phyloP scores from a whole-genome alignment of 2,329 filamentous ascomycete genomes.

The Penicillium verrucosum region DNA sequence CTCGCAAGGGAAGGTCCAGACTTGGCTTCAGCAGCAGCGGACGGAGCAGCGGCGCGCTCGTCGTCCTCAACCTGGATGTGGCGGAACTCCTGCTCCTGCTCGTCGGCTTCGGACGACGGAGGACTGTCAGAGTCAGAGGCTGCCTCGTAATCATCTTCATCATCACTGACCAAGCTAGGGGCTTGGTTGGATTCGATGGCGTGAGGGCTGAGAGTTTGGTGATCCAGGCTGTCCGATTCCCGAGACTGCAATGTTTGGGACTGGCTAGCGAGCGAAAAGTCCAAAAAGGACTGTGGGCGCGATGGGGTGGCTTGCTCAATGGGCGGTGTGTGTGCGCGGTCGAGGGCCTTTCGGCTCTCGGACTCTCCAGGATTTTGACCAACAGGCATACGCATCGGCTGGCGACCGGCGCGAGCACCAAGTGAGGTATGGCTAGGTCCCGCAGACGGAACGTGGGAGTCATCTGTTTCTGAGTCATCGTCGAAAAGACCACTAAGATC shows the following conservation, averaged over 20 bases:
- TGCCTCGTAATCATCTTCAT: conserved; percentile 67
- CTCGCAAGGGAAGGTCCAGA: conserved; percentile 32
- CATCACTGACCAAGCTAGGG: conserved; percentile 75
- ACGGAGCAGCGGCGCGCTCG: conserved; percentile 38
- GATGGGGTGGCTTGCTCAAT: conserved; percentile 41
- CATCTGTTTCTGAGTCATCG: conserved; percentile 39
- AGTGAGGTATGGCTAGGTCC: conserved; percentile 19
- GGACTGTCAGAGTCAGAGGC: conserved; percentile 62
- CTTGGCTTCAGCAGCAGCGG: conserved; percentile 35
- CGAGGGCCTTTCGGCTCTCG: conserved; percentile 58
- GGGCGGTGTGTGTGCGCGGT: conserved; percentile 41
- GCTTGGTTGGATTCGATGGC: conserved; percentile 71
- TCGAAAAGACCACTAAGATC: conserved; percentile 41
- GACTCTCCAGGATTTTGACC: conserved; percentile 49
- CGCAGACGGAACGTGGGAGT: conserved; percentile 14
- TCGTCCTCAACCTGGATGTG: conserved; percentile 48
- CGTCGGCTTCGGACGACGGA: conserved; percentile 48
- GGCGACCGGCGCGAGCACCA: conserved; percentile 32
- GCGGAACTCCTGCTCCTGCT: conserved; percentile 51
- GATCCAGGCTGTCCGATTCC: conserved; percentile 48
- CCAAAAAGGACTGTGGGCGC: conserved; percentile 24
- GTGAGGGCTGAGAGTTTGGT: conserved; percentile 63
- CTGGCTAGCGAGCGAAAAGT: conserved; percentile 47
- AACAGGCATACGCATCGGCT: conserved; percentile 58
- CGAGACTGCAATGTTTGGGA: conserved; percentile 11